Conservation (phyloP, 2,329 filamentous ascomycete genomes). For the Talaromyces atroroseus region DNA sequence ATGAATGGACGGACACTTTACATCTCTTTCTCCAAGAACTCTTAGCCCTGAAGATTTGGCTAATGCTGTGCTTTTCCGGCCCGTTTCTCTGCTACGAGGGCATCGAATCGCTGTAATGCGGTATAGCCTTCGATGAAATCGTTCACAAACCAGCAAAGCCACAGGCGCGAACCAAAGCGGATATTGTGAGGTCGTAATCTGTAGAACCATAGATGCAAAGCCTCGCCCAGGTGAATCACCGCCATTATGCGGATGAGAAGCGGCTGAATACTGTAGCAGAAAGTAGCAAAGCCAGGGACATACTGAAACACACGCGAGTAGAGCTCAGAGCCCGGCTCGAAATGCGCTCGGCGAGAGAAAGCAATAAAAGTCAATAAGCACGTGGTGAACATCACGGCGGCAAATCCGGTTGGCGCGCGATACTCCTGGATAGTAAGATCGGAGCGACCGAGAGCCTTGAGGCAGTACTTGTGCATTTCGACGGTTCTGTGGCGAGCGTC, state of each 20-base stretch:
- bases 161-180: constrained; percentile 42
- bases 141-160: constrained; percentile 51
- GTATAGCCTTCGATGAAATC: constrained; percentile 51
- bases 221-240: constrained; percentile 61
- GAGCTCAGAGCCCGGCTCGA: constrained; percentile 48
- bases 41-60: constrained; percentile 9
- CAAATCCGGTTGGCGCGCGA: constrained; percentile 46
- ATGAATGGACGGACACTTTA: not conserved
- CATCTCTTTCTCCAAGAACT: not conserved
- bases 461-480: constrained; percentile 61
- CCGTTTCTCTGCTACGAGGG: constrained; percentile 37
- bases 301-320: constrained; percentile 48
- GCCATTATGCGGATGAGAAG: constrained; percentile 56
- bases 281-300: constrained; percentile 55
- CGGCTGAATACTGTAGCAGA: constrained; percentile 56
- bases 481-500: constrained; percentile 68
- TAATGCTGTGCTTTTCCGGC: constrained; percentile 21
- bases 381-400: constrained; percentile 50
- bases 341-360: constrained; percentile 46
- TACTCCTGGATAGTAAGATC: constrained; percentile 52
- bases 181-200: constrained; percentile 51
- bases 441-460: constrained; percentile 56
- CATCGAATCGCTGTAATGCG: constrained; percentile 43
- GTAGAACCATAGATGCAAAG: constrained; percentile 40
- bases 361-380: constrained; percentile 52